Evolutionary conservation across 208 protist species (phyloP).

Genomic region (Wallacemonas collosoma): DNA sequence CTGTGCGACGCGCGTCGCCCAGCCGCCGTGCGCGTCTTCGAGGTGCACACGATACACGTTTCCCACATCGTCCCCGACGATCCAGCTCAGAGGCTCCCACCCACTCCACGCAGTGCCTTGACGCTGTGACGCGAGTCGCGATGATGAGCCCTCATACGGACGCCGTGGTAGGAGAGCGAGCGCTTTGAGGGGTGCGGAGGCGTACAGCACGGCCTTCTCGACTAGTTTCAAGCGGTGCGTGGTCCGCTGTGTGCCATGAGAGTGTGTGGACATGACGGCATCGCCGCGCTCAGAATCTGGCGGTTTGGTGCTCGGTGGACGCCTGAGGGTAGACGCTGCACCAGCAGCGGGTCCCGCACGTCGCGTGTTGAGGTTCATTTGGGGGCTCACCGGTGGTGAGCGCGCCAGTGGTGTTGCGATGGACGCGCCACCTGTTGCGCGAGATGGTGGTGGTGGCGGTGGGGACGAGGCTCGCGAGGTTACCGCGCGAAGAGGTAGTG

Average conservation of each 20-base stretch:
- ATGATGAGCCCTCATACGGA: not conserved
- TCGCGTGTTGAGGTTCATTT: too few species aligned
- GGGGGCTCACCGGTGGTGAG: not conserved
- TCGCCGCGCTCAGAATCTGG: too few species aligned
- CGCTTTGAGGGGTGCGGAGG: conserved; percentile 29
- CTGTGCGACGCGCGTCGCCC: not conserved
- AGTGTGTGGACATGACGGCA: too few species aligned
- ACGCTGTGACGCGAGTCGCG: too few species aligned
- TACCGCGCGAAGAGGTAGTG: not conserved
- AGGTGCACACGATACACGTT: conserved; percentile 77
- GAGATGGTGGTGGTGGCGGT: not conserved
- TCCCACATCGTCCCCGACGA: conserved; percentile 70
- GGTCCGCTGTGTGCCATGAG: not conserved
- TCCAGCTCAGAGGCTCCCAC: conserved; percentile 29
- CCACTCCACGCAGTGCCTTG: too few species aligned
- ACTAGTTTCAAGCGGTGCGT: not conserved
- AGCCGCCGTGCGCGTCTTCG: conserved; percentile 19
- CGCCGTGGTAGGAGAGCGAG: conserved; percentile 3
- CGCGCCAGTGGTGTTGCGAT: not conserved
- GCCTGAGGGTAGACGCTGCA: too few species aligned
- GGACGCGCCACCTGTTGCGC: not conserved
- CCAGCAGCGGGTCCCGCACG: too few species aligned
- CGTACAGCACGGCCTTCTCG: conserved; percentile 35
- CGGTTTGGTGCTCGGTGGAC: too few species aligned
- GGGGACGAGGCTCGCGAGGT: not conserved